These are phyloP conservation scores for Phaeophleospora eucalypticola DNA, from an alignment of 2,329 filamentous ascomycete genomes.

Conservation along the genomic window DNA sequence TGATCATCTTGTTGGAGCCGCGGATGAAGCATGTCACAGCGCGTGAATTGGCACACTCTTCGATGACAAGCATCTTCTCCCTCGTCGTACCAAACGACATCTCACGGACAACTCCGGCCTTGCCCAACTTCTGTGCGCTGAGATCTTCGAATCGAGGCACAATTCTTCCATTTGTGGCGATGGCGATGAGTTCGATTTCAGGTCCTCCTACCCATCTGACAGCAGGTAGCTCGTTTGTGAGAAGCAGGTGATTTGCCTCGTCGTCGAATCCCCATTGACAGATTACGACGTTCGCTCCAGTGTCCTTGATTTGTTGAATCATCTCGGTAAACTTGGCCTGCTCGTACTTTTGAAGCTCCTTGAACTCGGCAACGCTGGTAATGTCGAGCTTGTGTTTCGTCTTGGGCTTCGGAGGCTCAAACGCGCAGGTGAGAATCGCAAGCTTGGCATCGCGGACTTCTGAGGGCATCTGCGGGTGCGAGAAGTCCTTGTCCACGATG, in stretches of 20 bases:
- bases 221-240: constrained; percentile 93
- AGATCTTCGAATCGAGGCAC: constrained; percentile 96
- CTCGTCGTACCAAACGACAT: constrained; percentile 96
- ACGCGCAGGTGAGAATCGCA: constrained; percentile 94
- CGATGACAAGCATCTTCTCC: constrained; percentile 99
- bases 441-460: constrained; percentile 95
- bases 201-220: constrained; percentile 97
- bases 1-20: constrained; percentile 99
- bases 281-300: constrained; percentile 93
- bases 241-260: constrained; percentile 92
- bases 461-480: constrained; percentile 96
- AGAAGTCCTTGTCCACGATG: constrained; percentile 99
- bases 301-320: constrained; percentile 97
- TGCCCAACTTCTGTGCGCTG: constrained; percentile 83
- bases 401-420: constrained; percentile 98
- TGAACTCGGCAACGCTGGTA: constrained; percentile 94
- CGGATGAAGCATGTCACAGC: constrained; percentile 95
- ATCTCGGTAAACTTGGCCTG: constrained; percentile 95
- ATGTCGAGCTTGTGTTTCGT: constrained; percentile 99
- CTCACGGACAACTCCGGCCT: constrained; percentile 83
- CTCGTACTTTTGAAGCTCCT: constrained; percentile 94
- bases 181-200: constrained; percentile 97
- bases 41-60: constrained; percentile 96
- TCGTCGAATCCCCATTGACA: constrained; percentile 99
- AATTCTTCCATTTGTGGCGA: constrained; percentile 96